Evolutionary conservation across 2,329 filamentous ascomycete species (phyloP).

Genomic region (Lojkania enalia): DNA sequence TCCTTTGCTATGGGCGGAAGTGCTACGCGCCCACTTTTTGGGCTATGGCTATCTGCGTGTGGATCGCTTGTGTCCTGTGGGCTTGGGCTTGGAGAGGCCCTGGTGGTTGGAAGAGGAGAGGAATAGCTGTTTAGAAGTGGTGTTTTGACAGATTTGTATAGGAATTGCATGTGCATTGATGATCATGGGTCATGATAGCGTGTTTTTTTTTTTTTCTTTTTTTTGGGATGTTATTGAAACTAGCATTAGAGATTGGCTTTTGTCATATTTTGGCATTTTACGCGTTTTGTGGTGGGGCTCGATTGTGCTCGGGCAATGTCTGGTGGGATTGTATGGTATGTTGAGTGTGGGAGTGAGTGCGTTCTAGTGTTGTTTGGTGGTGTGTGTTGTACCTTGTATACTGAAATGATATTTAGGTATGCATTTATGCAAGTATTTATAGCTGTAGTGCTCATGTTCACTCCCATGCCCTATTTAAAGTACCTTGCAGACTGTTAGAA

Average conservation of each 20-base stretch:
- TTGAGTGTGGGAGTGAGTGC: neutral
- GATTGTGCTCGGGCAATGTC: too few species aligned
- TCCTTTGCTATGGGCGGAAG: slow-evolving; percentile 75
- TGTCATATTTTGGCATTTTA: neutral
- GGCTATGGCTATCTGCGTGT: slow-evolving; percentile 81
- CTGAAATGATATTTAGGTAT: too few species aligned
- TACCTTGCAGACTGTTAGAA: too few species aligned
- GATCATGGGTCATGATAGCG: neutral
- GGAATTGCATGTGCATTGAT: neutral
- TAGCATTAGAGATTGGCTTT: neutral
- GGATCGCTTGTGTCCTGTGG: slow-evolving; percentile 70
- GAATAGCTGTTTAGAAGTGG: slow-evolving; percentile 63
- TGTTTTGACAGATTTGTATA: too few species aligned
- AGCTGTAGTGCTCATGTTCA: too few species aligned
- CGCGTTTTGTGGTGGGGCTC: too few species aligned
- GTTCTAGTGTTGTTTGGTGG: neutral
- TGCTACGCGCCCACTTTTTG: slow-evolving; percentile 86
- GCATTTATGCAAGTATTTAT: too few species aligned
- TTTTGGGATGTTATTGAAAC: neutral
- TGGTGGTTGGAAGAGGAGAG: slow-evolving; percentile 74
- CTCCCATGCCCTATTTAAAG: too few species aligned
- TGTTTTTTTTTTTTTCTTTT: neutral
- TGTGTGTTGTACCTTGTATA: too few species aligned
- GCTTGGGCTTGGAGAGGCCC: slow-evolving; percentile 76
- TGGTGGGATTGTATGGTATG: neutral